Base-by-base conservation (phyloP, 2,329 filamentous ascomycete genomes). In the Xylaria arbuscula region DNA sequence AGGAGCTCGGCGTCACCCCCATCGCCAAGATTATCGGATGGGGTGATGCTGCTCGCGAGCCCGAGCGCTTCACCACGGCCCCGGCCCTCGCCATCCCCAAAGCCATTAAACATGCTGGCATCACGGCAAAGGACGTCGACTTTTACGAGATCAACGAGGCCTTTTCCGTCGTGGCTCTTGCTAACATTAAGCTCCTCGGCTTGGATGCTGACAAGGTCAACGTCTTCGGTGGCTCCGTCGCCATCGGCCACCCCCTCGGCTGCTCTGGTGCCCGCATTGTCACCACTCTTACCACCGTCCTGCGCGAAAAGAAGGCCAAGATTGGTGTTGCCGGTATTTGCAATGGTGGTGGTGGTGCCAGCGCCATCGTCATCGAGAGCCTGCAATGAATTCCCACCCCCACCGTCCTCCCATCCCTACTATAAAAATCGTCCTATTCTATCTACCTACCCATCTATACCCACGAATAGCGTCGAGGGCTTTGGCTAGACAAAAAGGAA, bases 91-190 rank as follows among this genome's bases (percentile, higher is more conserved):
- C 96, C 73, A 97, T 99, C 76, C 96, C 96, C 80, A 99, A 98
- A 87, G 96, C 96, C 67, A 89, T 99, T 78, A 94, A 95, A 87
- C 95, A 99, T 83, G 96, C 96, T 70, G 92, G 93, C 71, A 84
- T 99, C 70, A 88, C 89, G 66, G 87, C 90, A 74, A 89, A 91
- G 72, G 87, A 93, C 68, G 87, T 99, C 67, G 95, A 98, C 78
- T 96, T 90, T 75, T 99, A 96, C 81, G 96, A 99, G 87, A 98
- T 99, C 87, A 99, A 99, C 86, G 96, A 99, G 86, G 96, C 96
- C 50, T 99, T 99, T 86, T 96, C 93, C 71, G 96, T 97, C 58
- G 96, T 99, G 72, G 93, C 96, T 47, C 88, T 99, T 61, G 94
- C 96, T 74, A 99, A 99, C 86, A 90, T 97, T 84, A 97, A 99